These are phyloP conservation scores for Cinnamomum chago DNA, from an alignment of 164 flowering plant genomes.

Conservation along the genomic window DNA sequence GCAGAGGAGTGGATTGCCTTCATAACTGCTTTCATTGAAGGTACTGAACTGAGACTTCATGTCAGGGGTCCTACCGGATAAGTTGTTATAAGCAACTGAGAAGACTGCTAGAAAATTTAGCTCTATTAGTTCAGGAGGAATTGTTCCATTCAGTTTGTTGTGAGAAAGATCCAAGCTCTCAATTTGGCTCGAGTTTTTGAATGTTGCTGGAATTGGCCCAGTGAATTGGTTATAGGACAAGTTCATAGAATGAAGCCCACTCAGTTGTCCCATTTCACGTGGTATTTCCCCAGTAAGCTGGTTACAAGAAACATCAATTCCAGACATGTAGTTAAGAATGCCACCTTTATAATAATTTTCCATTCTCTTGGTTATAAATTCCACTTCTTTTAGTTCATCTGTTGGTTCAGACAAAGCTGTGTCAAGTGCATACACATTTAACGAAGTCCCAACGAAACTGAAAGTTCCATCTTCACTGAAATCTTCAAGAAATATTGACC, in stretches of 20 bases:
- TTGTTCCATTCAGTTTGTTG: conserved; percentile 22
- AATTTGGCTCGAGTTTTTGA: conserved; percentile 10
- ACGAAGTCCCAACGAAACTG: too few species aligned
- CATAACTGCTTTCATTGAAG: conserved; percentile 2
- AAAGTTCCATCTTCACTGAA: too few species aligned
- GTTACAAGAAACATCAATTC: conserved; percentile 25
- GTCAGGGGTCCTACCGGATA: conserved; percentile 1
- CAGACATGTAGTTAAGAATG: conserved; percentile 1
- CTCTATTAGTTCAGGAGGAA: conserved; percentile 16
- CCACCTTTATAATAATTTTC: background rate
- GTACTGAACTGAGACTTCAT: background rate
- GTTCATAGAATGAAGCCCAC: conserved; percentile 8
- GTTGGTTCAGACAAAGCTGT: rapidly evolving
- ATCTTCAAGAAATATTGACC: too few species aligned
- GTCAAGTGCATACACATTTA: background rate
- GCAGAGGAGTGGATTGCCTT: background rate
- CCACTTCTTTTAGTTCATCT: background rate
- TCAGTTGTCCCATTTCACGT: conserved; percentile 16
- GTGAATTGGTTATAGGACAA: conserved; percentile 15
- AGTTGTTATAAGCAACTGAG: conserved; percentile 3
- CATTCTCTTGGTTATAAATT: background rate
- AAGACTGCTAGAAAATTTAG: conserved; percentile 9
- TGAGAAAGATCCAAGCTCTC: conserved; percentile 29
- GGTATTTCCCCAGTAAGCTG: conserved; percentile 20
- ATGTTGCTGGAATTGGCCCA: conserved; percentile 16